These are phyloP conservation scores for Acanthamoeba healyi DNA, from an alignment of 208 protist species.

Conservation along the genomic window DNA sequence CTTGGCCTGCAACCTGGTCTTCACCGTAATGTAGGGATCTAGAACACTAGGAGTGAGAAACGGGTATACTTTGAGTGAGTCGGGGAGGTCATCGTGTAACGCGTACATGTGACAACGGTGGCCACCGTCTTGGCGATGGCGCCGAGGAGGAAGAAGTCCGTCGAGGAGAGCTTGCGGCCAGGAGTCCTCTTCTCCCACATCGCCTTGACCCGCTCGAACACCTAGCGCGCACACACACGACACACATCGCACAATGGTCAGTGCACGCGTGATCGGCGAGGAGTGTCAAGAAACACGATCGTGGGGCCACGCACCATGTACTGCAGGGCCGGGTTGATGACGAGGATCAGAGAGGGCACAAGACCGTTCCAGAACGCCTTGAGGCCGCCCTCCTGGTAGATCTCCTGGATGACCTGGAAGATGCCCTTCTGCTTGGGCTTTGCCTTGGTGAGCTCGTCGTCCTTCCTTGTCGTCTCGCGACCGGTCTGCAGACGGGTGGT, in stretches of 20 bases:
- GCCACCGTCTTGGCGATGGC: conserved; percentile 72
- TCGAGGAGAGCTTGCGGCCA: not conserved
- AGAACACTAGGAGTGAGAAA: not conserved
- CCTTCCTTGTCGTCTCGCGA: conserved; percentile 59
- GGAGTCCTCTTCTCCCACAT: conserved; percentile 42
- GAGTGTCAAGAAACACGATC: too few relatives aligned
- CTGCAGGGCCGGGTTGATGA: conserved; percentile 73
- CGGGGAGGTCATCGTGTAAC: not conserved
- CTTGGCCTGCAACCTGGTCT: conserved; percentile 70
- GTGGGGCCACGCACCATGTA: conserved; percentile 60
- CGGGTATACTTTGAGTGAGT: not conserved
- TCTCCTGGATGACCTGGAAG: conserved; percentile 34
- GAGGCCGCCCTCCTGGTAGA: conserved; percentile 65
- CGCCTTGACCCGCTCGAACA: conserved; percentile 48
- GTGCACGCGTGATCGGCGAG: too few relatives aligned
- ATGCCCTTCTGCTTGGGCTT: conserved; percentile 33
- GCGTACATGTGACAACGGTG: conserved; percentile 70
- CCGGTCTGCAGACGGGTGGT: conserved; percentile 66
- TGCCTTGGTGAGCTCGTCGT: conserved; percentile 38
- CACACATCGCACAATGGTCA: not conserved
- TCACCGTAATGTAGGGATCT: conserved; percentile 76
- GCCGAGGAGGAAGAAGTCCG: conserved; percentile 69
- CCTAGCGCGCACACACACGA: not conserved
- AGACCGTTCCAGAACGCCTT: conserved; percentile 60
- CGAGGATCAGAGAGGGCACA: conserved; percentile 61